phyloP scores from a whole-genome alignment of 1,284 basidiomycete species.

The Ustilago lituana region DNA sequence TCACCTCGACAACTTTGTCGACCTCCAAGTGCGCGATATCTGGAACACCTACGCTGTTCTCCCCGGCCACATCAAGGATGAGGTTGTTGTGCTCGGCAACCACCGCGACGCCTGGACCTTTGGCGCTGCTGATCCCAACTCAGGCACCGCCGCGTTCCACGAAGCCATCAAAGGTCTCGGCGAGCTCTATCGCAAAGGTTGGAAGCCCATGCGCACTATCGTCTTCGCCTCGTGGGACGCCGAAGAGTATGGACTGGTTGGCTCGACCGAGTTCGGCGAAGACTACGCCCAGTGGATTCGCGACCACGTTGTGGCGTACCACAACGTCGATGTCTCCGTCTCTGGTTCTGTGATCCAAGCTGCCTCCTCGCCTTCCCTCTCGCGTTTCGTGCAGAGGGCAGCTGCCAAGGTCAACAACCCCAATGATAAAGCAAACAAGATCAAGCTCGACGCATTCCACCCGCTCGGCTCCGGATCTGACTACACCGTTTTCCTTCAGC shows the following conservation, averaged over 20 bases:
- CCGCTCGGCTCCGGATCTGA: conserved; percentile 72
- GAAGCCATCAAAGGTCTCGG: conserved; percentile 87
- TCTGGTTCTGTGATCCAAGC: conserved; percentile 75
- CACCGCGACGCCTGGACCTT: conserved; percentile 67
- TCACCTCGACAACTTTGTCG: conserved; percentile 52
- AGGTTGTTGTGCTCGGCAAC: conserved; percentile 82
- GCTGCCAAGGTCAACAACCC: conserved; percentile 73
- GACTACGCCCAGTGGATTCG: conserved; percentile 85
- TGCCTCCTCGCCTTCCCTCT: conserved; percentile 78
- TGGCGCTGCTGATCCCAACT: conserved; percentile 81
- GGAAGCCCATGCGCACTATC: conserved; percentile 88
- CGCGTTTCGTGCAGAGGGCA: conserved; percentile 76
- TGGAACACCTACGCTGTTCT: conserved; percentile 89
- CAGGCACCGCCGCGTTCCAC: conserved; percentile 84
- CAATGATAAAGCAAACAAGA: conserved; percentile 21
- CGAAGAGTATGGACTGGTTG: conserved; percentile 90
- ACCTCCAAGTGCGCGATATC: conserved; percentile 54
- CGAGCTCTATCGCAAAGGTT: conserved; percentile 76
- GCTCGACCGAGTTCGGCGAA: conserved; percentile 87
- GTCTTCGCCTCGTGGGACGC: conserved; percentile 92
- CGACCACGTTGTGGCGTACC: conserved; percentile 82
- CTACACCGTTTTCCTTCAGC: conserved; percentile 78
- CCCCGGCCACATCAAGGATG: conserved; percentile 81
- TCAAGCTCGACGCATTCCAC: conserved; percentile 23
- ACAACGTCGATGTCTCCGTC: conserved; percentile 82